phyloP scores from a whole-genome alignment of 306 rosid species.

The Vigna reflexopilosa region DNA sequence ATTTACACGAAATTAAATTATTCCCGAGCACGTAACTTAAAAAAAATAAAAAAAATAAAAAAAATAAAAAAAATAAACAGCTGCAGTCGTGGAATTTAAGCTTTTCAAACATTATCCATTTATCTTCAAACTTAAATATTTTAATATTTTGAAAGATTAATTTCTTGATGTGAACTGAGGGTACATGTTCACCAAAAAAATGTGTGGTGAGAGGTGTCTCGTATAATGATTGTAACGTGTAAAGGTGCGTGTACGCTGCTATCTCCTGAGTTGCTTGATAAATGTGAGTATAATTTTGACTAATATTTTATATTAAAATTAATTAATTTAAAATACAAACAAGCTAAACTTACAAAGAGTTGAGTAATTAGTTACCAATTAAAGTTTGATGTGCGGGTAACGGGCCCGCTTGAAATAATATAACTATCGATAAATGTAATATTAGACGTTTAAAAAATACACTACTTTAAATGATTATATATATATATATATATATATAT shows the following conservation, averaged over 20 bases:
- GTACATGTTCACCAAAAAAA: no score
- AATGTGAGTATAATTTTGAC: background rate
- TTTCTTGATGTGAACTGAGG: no score
- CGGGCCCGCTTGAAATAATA: background rate
- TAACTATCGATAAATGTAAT: background rate
- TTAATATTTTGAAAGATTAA: no score
- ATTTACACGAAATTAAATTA: no score
- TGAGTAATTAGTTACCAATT: background rate
- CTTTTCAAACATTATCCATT: no score
- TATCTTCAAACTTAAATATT: no score
- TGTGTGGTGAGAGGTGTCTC: no score
- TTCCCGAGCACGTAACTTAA: no score
- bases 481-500: no score
- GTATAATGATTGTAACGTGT: background rate
- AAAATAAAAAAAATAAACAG: no score
- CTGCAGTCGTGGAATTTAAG: no score
- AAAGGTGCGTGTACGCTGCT: background rate
- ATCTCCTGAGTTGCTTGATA: background rate
- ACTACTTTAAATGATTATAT: background rate
- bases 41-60: no score
- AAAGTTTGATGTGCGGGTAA: background rate
- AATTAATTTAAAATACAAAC: background rate
- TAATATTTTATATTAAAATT: background rate
- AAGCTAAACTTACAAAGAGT: background rate
- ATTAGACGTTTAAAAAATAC: background rate